Conservation (phyloP, 148 eudicot genomes). For the Chenopodium album region DNA sequence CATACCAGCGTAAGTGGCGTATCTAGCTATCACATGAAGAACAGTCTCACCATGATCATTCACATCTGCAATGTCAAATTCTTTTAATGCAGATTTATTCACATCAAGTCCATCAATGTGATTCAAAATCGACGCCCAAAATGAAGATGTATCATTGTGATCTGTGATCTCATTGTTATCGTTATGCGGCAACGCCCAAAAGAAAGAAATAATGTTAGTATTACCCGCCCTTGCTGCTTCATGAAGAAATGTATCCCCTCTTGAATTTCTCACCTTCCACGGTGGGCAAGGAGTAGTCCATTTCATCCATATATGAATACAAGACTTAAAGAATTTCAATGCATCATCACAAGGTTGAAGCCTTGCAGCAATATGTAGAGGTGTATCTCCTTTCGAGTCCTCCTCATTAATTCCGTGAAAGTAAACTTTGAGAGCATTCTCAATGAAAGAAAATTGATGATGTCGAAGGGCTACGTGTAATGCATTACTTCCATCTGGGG, state of each 20-base stretch:
- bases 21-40: conserved; percentile 8
- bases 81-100: too few species aligned
- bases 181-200: background rate
- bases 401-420: background rate
- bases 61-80: background rate
- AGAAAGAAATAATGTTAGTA: background rate
- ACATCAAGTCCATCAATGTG: too few species aligned
- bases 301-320: background rate
- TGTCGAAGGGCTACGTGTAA: background rate
- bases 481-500: conserved; percentile 2
- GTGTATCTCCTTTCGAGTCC: conserved; percentile 10
- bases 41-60: conserved; percentile 4
- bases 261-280: background rate
- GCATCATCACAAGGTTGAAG: background rate
- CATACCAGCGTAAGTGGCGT: background rate
- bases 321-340: background rate
- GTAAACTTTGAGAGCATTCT: background rate
- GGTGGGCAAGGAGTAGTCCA: too few species aligned
- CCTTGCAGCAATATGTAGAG: conserved; percentile 9
- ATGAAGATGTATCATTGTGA: too few species aligned
- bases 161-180: too few species aligned
- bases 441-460: background rate
- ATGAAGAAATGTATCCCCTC: conserved; percentile 11
- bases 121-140: too few species aligned
- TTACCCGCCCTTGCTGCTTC: conserved; percentile 13